Base-by-base conservation (phyloP, 192 early-diverging fungal species). In the Coemansia sp. region DNA sequence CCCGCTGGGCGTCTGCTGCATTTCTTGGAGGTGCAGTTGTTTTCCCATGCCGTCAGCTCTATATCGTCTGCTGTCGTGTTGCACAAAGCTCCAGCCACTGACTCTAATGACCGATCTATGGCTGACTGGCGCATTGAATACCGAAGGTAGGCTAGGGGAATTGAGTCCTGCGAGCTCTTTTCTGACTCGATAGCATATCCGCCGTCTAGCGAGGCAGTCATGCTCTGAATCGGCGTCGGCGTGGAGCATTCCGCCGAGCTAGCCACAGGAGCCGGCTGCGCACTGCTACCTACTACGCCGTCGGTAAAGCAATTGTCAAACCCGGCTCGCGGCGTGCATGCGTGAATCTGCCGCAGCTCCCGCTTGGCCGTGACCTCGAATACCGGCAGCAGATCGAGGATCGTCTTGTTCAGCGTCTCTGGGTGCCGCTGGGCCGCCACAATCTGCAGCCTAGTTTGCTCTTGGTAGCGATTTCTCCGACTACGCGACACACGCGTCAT, bases 401-500 rank as follows among this genome's bases (percentile, higher is more conserved):
- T 84, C 5, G 81, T 75, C 44, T 79, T 84, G 69, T 79, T 84
- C n/a, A 84, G 71, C 29, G 81, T 79, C 31, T 70, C 70, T 13
- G 81, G 81, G 16, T 65, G 67, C 11, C 67, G 49, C 18, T 72
- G 72, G 13, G 70, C 66, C 29, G 64, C 31, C 12, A 67, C 64
- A 31, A 79, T 70, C 22, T 84, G 76, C 29, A 79, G 76, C 18
- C 46, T 49, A 12, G 67, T 29, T 29, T 62, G 65, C 44, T 72
- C 74, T 31, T 24, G 57, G 33, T 79, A 73, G n/a, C 75, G 73
- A 5, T 63, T 73, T 38, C 69, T 71, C 31, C 81, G 62, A 15
- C 71, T 72, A 43, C 73, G 76, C 34, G 81, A 84, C 34, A 84
- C 81, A 22, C 81, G 70, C 12, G 81, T 69, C 81, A 84, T 84